These are phyloP conservation scores for Emericellopsis terricola DNA, from an alignment of 495 filamentous ascomycete genomes.

Conservation along the genomic window DNA sequence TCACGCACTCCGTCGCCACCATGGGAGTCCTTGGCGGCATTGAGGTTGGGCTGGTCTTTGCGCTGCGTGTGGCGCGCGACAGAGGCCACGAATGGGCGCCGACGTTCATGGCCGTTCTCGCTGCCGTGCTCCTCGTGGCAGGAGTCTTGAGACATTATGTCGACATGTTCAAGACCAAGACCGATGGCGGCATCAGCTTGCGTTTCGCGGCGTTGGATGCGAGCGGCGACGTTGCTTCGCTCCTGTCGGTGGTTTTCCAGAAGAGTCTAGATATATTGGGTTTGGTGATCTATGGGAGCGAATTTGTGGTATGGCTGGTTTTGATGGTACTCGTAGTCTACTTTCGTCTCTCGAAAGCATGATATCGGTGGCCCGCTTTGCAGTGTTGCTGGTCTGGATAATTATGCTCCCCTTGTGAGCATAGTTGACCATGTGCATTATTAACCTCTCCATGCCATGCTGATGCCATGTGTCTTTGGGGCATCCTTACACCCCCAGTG, in stretches of 20 bases:
- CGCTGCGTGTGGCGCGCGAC: slow-evolving; percentile 5
- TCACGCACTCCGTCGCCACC: not conserved
- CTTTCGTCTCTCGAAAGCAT: too few species aligned
- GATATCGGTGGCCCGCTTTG: too few species aligned
- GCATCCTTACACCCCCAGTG: too few species aligned
- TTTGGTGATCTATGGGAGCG: slow-evolving; percentile 42
- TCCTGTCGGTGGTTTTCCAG: slow-evolving; percentile 43
- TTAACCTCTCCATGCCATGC: too few species aligned
- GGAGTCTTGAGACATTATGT: slow-evolving; percentile 20
- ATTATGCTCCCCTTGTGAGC: too few species aligned
- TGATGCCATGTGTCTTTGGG: too few species aligned
- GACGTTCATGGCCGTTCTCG: slow-evolving; percentile 41
- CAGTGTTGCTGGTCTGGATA: too few species aligned
- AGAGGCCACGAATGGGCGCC: slow-evolving; percentile 28
- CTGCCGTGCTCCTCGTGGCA: slow-evolving; percentile 35
- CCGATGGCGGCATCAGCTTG: slow-evolving; percentile 47
- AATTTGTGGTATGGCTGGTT: slow-evolving; percentile 42
- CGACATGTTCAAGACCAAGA: slow-evolving; percentile 18
- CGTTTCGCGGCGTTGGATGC: slow-evolving; percentile 48
- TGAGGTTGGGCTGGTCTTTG: slow-evolving; percentile 3
- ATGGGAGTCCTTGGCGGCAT: slow-evolving; percentile 1
- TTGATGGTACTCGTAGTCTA: slow-evolving; percentile 9
- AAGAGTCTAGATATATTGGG: slow-evolving; percentile 33
- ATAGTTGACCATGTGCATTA: too few species aligned
- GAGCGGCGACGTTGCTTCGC: slow-evolving; percentile 41